A percentile compares a stretch with the other conserved stretches of the same genome.
These are phyloP conservation scores for Vanrija humicola DNA, from an alignment of 1,284 basidiomycete species.

Conservation along the genomic window DNA sequence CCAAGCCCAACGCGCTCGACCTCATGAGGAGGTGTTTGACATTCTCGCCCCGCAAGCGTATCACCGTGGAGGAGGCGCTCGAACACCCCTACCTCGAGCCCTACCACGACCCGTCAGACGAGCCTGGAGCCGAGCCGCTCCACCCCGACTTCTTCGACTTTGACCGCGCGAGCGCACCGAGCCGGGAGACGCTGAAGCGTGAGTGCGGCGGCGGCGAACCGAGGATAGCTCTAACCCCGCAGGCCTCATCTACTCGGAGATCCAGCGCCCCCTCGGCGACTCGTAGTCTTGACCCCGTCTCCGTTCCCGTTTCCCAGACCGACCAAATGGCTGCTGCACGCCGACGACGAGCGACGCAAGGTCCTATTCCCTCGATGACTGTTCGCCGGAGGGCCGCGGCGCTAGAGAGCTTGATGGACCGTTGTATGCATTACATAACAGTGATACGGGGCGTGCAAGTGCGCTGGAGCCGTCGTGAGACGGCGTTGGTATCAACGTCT, in stretches of 20 bases:
- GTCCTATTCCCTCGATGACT: too few species aligned
- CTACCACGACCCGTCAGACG: conserved; percentile 85
- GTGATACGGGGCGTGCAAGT: too few species aligned
- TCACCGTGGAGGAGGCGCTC: conserved; percentile 84
- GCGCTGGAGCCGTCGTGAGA: too few species aligned
- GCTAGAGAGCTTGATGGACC: too few species aligned
- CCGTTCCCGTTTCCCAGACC: too few species aligned
- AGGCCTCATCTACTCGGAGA: conserved; percentile 52
- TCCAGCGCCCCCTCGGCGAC: conserved; percentile 38
- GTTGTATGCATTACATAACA: too few species aligned
- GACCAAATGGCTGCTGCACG: too few species aligned
- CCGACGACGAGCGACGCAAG: too few species aligned
- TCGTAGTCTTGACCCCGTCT: conserved; percentile 3
- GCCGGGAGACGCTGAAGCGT: conserved; percentile 53
- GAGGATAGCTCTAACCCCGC: not conserved
- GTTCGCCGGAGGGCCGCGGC: too few species aligned
- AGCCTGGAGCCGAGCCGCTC: conserved; percentile 72
- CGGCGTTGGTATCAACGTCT: too few species aligned
- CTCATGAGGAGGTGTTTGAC: conserved; percentile 82
- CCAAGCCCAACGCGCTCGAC: conserved; percentile 83
- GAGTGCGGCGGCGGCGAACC: conserved; percentile 12
- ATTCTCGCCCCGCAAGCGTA: conserved; percentile 85
- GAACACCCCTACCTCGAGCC: conserved; percentile 90
- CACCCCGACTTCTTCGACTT: conserved; percentile 88
- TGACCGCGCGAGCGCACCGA: conserved; percentile 53